Evolutionary conservation across 805 yeast genomes (phyloP).

Genomic region (Kurtzmaniella fragi): DNA sequence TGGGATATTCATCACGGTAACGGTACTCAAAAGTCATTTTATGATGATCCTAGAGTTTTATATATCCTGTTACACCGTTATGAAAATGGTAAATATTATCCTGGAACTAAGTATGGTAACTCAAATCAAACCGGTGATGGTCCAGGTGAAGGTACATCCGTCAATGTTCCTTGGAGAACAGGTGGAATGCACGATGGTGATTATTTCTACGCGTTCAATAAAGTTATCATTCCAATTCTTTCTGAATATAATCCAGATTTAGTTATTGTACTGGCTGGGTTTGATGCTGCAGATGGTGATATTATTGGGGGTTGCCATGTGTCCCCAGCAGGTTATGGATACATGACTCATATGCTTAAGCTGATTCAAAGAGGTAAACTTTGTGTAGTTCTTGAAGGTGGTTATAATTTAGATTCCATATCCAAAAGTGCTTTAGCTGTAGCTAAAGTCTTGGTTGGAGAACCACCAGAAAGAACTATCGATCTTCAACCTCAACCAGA

Average conservation of each 20-base stretch:
- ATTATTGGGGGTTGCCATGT: slow-evolving; percentile 95
- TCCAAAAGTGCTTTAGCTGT: slow-evolving; percentile 89
- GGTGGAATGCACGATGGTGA: slow-evolving; percentile 96
- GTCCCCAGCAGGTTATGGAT: slow-evolving; percentile 92
- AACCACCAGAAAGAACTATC: slow-evolving; percentile 81
- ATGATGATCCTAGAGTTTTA: slow-evolving; percentile 82
- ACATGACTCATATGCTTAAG: slow-evolving; percentile 90
- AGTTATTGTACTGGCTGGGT: slow-evolving; percentile 90
- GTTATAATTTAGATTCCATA: slow-evolving; percentile 88
- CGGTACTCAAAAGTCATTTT: slow-evolving; percentile 93
- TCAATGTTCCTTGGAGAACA: slow-evolving; percentile 90
- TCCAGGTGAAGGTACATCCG: slow-evolving; percentile 77
- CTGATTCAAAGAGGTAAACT: slow-evolving; percentile 83
- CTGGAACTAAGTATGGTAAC: slow-evolving; percentile 86
- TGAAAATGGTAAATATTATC: slow-evolving; percentile 88
- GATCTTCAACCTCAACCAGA: slow-evolving; percentile 65
- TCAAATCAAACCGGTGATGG: slow-evolving; percentile 81
- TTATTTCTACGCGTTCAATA: slow-evolving; percentile 84
- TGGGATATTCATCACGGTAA: slow-evolving; percentile 99
- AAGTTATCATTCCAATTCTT: slow-evolving; percentile 82
- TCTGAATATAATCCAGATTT: slow-evolving; percentile 89
- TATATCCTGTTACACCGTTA: slow-evolving; percentile 90
- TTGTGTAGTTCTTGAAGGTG: slow-evolving; percentile 92
- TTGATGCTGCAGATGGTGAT: slow-evolving; percentile 98
- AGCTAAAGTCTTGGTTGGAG: slow-evolving; percentile 86